phyloP scores from a whole-genome alignment of 2,329 filamentous ascomycete genomes.

The Pyrenophora graminea region DNA sequence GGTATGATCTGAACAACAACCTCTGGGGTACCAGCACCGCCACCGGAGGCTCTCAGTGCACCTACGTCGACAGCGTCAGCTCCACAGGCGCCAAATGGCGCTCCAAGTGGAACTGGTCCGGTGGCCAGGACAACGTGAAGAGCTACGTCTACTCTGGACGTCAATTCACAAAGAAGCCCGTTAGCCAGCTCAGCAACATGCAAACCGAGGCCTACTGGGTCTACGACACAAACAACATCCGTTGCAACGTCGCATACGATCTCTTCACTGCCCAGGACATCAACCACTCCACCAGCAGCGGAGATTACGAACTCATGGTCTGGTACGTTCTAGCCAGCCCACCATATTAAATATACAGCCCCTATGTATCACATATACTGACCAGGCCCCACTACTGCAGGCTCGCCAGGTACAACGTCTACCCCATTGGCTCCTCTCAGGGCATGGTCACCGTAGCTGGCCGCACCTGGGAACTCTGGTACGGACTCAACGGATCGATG shows the following conservation, averaged over 20 bases:
- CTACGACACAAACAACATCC: conserved; percentile 23
- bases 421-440: conserved; percentile 24
- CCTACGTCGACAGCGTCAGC: conserved; percentile 22
- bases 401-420: conserved; percentile 24
- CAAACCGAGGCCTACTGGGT: conserved; percentile 25
- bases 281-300: conserved; percentile 29
- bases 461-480: conserved; percentile 59
- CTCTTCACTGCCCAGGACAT: conserved; percentile 28
- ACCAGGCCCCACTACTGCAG: not conserved
- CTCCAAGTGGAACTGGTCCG: conserved; percentile 24
- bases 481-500: conserved; percentile 61
- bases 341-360: not conserved
- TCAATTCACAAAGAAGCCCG: conserved; percentile 21
- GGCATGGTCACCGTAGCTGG: conserved; percentile 53
- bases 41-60: conserved; percentile 23
- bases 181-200: conserved; percentile 26
- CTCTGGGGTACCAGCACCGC: conserved; percentile 27
- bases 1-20: conserved; percentile 34
- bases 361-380: not conserved
- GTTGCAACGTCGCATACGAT: conserved; percentile 34
- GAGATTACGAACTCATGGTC: conserved; percentile 34
- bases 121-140: conserved; percentile 31
- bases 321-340: conserved; percentile 17
- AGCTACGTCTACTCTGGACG: conserved; percentile 30
- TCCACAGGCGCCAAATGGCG: conserved; percentile 21